Conservation (phyloP, 2,329 filamentous ascomycete genomes). For the Arthrobotrys entomopaga region DNA sequence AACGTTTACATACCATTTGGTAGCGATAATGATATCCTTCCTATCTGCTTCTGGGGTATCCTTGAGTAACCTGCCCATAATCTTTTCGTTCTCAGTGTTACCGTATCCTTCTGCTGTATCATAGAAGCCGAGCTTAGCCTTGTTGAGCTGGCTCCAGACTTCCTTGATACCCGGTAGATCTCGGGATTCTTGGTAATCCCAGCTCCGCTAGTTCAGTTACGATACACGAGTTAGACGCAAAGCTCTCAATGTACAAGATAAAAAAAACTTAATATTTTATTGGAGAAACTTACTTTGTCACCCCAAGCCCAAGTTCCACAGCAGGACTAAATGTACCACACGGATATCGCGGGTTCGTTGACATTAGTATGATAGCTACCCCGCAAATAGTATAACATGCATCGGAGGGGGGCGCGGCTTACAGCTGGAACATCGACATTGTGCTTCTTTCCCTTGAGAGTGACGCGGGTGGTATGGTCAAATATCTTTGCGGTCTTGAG, state of each 20-base stretch:
- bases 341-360: not conserved
- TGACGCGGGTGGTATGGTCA: constrained; percentile 24
- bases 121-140: constrained; percentile 63
- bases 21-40: constrained; percentile 43
- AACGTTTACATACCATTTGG: constrained; percentile 50
- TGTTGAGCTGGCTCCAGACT: constrained; percentile 62
- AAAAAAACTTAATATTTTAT: too few relatives aligned
- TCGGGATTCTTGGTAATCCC: constrained; percentile 39
- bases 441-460: constrained; percentile 26
- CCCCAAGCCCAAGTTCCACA: constrained; percentile 52
- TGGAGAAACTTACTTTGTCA: constrained; percentile 21
- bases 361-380: not conserved
- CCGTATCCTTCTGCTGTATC: constrained; percentile 65
- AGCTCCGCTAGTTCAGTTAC: not conserved
- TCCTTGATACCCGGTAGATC: constrained; percentile 56
- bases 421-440: constrained; percentile 44
- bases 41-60: constrained; percentile 60
- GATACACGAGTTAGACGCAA: too few relatives aligned
- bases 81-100: constrained; percentile 63
- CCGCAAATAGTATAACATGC: not conserved
- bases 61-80: constrained; percentile 63
- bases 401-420: not conserved
- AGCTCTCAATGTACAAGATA: too few relatives aligned
- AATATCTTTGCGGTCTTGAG: constrained; percentile 33
- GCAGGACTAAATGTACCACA: constrained; percentile 14